Conservation (phyloP, 768 basidiomycete species). For the Lactifluus pinguis region DNA sequence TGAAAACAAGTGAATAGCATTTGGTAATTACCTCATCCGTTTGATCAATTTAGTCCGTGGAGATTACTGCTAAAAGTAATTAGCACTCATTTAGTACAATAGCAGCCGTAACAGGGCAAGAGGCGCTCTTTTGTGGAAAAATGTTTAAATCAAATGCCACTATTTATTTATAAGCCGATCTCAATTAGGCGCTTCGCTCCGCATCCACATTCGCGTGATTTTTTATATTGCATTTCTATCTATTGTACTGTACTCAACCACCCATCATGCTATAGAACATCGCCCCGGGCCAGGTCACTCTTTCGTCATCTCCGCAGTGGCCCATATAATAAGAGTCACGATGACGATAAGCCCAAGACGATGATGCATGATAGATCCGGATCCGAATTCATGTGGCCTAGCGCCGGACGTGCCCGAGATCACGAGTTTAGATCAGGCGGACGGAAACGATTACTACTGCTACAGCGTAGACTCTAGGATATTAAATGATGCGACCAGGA, state of each 20-base stretch:
- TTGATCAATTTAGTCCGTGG: conserved; percentile 1
- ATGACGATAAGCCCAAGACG: background rate
- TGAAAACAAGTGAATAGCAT: background rate
- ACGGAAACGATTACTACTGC: background rate
- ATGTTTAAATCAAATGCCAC: background rate
- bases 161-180: conserved; percentile 5
- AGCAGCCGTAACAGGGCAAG: background rate
- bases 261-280: too few species aligned
- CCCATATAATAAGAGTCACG: background rate
- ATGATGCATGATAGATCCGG: background rate
- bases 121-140: background rate
- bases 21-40: background rate
- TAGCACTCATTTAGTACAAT: background rate
- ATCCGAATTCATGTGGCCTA: background rate
- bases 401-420: background rate
- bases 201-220: background rate
- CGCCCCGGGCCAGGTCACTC: too few species aligned
- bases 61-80: conserved; percentile 5
- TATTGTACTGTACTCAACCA: too few species aligned
- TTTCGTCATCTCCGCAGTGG: too few species aligned
- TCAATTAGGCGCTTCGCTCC: background rate
- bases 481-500: conserved; percentile 1
- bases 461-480: background rate
- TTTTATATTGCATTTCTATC: too few species aligned
- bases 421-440: background rate